Conservation (phyloP, 805 yeast genomes). For the Millerozyma acaciae region DNA sequence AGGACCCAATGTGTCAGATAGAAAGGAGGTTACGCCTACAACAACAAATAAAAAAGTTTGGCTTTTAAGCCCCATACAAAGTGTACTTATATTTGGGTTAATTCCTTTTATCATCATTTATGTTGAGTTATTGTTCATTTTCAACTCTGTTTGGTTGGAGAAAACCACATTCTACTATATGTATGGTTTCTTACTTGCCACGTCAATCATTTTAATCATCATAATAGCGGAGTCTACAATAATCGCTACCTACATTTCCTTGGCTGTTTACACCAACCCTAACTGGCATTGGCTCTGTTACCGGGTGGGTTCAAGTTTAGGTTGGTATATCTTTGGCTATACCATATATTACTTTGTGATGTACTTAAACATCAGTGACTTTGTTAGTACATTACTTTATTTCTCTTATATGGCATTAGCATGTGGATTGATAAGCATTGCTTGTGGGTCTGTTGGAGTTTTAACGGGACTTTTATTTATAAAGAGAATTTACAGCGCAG, state of each 20-base stretch:
- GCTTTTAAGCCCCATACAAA: conserved; percentile 20
- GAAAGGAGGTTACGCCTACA: background rate
- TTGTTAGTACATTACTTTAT: conserved; percentile 64
- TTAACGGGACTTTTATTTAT: conserved; percentile 65
- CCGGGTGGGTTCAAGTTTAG: conserved; percentile 63
- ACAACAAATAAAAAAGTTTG: conserved; percentile 9
- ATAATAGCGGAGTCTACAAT: conserved; percentile 70
- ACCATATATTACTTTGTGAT: conserved; percentile 62
- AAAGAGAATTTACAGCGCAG: conserved; percentile 54
- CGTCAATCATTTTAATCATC: conserved; percentile 54
- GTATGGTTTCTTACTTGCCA: conserved; percentile 71
- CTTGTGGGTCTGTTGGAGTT: conserved; percentile 74
- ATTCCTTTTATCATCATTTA: conserved; percentile 79
- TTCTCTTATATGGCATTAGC: conserved; percentile 68
- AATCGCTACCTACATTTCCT: conserved; percentile 60
- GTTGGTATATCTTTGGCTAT: conserved; percentile 65
- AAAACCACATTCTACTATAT: conserved; percentile 73
- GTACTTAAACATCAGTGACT: conserved; percentile 58
- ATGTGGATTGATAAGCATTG: conserved; percentile 58
- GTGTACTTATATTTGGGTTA: conserved; percentile 54
- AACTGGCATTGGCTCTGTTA: conserved; percentile 86
- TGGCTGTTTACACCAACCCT: conserved; percentile 50
- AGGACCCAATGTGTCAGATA: background rate
- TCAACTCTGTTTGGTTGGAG: conserved; percentile 76
- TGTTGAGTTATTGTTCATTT: conserved; percentile 69